phyloP scores from a whole-genome alignment of 345 rosid genomes.

The Tarenaya hassleriana region DNA sequence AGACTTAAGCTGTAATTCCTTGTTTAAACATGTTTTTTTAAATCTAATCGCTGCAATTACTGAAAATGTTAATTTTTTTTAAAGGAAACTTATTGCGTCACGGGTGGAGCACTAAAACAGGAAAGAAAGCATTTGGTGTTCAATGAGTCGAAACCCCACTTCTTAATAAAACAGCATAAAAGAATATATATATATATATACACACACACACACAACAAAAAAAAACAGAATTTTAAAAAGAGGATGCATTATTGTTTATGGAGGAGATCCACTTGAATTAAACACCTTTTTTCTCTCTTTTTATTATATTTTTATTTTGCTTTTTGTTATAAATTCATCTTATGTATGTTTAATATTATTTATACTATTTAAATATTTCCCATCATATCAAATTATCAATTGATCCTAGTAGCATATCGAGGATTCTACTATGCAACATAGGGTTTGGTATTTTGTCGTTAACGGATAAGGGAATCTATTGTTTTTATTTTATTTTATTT shows the following conservation, averaged over 20 bases:
- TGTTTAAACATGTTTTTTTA: conserved; percentile 8
- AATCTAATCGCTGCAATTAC: conserved; percentile 12
- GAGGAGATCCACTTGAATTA: conserved; percentile 25
- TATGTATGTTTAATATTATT: not conserved
- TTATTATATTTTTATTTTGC: not conserved
- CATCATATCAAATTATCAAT: not conserved
- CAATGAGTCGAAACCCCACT: conserved; percentile 50
- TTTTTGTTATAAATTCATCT: not conserved
- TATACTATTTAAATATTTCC: not conserved
- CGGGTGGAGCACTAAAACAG: conserved; percentile 38
- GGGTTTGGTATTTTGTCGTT: conserved; percentile 19
- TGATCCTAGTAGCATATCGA: not conserved
- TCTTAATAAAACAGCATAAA: conserved; percentile 21
- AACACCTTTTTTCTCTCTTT: conserved; percentile 13
- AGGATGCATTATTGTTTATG: conserved; percentile 23
- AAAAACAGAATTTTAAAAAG: conserved; percentile 7
- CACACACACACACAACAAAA: conserved; percentile 4
- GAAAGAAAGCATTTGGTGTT: conserved; percentile 37
- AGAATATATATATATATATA: conserved; percentile 18
- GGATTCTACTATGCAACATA: not conserved
- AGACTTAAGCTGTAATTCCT: no score
- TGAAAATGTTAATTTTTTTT: conserved; percentile 9
- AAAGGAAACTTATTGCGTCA: conserved; percentile 37
- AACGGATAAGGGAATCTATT: conserved; percentile 17
- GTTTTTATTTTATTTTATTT: conserved; percentile 20